Percentiles rank a stretch among this genome's conserved stretches.
Evolutionary conservation across 495 filamentous ascomycete genomes (phyloP).

Genomic region (Extremus antarcticus): DNA sequence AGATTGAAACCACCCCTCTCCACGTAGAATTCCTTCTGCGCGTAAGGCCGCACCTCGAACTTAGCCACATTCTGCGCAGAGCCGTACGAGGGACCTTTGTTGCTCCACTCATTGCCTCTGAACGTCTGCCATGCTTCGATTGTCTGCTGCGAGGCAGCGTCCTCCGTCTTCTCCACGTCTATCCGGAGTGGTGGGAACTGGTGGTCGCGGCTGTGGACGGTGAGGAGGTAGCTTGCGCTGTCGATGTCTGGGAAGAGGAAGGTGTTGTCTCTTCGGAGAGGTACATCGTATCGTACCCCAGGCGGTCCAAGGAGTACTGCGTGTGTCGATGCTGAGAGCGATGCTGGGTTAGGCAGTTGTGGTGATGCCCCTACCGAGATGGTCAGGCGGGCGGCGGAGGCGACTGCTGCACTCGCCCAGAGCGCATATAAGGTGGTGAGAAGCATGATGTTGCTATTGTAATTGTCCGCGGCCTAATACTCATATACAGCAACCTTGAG

Average conservation of each 20-base stretch:
- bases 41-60: slow-evolving; percentile 52
- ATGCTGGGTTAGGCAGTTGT: slow-evolving; percentile 43
- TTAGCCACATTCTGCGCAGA: slow-evolving; percentile 22
- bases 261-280: slow-evolving; percentile 51
- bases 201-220: slow-evolving; percentile 61
- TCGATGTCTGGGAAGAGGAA: slow-evolving; percentile 63
- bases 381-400: slow-evolving; percentile 30
- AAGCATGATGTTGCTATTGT: neutral
- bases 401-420: slow-evolving; percentile 13
- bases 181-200: slow-evolving; percentile 66
- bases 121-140: slow-evolving; percentile 74
- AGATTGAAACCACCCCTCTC: slow-evolving; percentile 65
- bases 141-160: slow-evolving; percentile 28
- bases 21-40: slow-evolving; percentile 59
- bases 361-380: slow-evolving; percentile 27
- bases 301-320: slow-evolving; percentile 48
- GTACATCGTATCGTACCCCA: slow-evolving; percentile 35
- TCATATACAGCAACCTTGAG: no score
- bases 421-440: neutral
- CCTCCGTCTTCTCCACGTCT: slow-evolving; percentile 42
- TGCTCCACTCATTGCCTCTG: slow-evolving; percentile 76
- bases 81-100: slow-evolving; percentile 55
- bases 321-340: slow-evolving; percentile 57
- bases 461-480: no score
- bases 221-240: slow-evolving; percentile 63